These are phyloP conservation scores for Aspergillus alliaceus DNA, from an alignment of 2,329 filamentous ascomycete species.

Conservation along the genomic window DNA sequence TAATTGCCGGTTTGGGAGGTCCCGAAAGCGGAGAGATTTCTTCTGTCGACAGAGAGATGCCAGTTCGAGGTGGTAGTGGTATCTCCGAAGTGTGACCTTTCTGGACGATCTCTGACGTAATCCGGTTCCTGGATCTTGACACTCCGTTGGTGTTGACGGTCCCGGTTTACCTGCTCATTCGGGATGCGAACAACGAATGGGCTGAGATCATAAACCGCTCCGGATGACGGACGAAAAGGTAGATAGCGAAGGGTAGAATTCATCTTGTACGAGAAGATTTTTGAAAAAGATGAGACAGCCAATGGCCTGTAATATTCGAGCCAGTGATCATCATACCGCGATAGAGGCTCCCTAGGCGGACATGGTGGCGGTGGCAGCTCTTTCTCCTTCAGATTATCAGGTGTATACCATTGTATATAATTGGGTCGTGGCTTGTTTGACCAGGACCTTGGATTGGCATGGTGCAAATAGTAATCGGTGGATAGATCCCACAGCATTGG, in stretches of 20 bases:
- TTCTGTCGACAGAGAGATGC: slow-evolving; percentile 23
- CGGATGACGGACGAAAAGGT: slow-evolving; percentile 66
- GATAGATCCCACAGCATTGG: slow-evolving; percentile 96
- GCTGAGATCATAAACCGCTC: slow-evolving; percentile 77
- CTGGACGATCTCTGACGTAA: slow-evolving; percentile 45
- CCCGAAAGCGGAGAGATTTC: slow-evolving; percentile 39
- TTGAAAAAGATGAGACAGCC: slow-evolving; percentile 82
- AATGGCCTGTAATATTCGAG: slow-evolving; percentile 92
- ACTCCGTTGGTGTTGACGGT: slow-evolving; percentile 56
- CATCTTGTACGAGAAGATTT: slow-evolving; percentile 90
- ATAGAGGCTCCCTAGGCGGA: slow-evolving; percentile 32
- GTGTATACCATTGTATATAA: slow-evolving; percentile 90
- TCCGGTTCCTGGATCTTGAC: slow-evolving; percentile 67
- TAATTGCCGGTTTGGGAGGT: slow-evolving; percentile 20
- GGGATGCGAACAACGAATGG: slow-evolving; percentile 78
- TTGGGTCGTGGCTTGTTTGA: slow-evolving; percentile 61
- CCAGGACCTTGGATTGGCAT: slow-evolving; percentile 77
- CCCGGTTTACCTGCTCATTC: slow-evolving; percentile 55
- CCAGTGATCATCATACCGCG: slow-evolving; percentile 90
- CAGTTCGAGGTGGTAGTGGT: slow-evolving; percentile 4
- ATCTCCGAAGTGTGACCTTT: slow-evolving; percentile 24
- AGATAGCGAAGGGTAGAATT: slow-evolving; percentile 85
- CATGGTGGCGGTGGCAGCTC: slow-evolving; percentile 52
- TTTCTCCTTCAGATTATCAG: slow-evolving; percentile 66
- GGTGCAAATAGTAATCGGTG: slow-evolving; percentile 95